A percentile compares a stretch with the other conserved stretches of the same genome.
Conservation (phyloP, 257 asterid genomes). For the Ophiorrhiza pumila region DNA sequence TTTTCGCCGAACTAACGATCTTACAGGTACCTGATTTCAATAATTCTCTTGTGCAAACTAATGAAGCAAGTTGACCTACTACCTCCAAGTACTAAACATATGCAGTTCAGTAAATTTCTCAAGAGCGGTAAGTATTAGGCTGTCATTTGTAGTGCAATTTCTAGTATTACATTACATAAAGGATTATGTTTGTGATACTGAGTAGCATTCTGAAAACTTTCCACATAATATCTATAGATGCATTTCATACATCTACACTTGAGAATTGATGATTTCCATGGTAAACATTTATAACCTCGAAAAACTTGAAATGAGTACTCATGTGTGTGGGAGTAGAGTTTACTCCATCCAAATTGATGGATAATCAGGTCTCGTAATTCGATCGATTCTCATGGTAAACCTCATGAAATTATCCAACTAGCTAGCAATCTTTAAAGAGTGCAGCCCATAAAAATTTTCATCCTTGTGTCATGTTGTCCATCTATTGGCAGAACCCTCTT, state of each 20-base stretch:
- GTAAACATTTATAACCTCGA: not conserved
- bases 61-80: slow-evolving; percentile 64
- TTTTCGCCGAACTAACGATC: not conserved
- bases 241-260: not conserved
- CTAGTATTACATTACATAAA: not conserved
- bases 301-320: not conserved
- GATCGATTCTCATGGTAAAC: not conserved
- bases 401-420: not conserved
- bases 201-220: not conserved
- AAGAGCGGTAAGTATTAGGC: slow-evolving; percentile 55
- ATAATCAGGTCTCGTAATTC: not conserved
- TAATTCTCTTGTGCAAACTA: slow-evolving; percentile 58
- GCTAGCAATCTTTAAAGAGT: not conserved
- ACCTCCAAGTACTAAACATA: slow-evolving; percentile 65
- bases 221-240: not conserved
- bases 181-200: not conserved
- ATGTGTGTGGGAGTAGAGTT: not conserved
- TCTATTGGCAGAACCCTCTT: not conserved
- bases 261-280: not conserved
- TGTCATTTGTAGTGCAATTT: not conserved
- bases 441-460: not conserved
- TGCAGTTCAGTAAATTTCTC: slow-evolving; percentile 76
- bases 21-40: slow-evolving; percentile 67
- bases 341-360: not conserved
- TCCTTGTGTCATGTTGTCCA: not conserved